A percentile compares a stretch with the other conserved stretches of the same genome.
These are phyloP conservation scores for Cavenderia fasciculata DNA, from an alignment of 78 protist genomes.

Conservation along the genomic window DNA sequence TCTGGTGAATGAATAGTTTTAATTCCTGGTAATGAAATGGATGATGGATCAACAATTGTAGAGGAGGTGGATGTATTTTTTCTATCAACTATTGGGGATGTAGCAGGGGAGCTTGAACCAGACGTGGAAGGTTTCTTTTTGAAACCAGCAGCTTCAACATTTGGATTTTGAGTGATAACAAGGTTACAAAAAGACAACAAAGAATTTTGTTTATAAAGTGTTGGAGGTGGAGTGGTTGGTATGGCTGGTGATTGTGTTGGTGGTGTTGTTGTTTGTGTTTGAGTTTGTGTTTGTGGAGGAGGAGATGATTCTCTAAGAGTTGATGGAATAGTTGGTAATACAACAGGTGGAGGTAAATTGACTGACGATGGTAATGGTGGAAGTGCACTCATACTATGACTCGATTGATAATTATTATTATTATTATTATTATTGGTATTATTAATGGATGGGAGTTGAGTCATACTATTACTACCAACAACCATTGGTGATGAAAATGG, in stretches of 20 bases:
- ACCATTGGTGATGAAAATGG: neutral
- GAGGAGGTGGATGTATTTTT: neutral
- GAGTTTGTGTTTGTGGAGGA: neutral
- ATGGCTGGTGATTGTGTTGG: neutral
- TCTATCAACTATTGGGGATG: neutral
- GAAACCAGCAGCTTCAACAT: conserved; percentile 16
- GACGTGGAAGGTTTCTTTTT: neutral
- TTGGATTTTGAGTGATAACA: conserved; percentile 13
- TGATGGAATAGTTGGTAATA: neutral
- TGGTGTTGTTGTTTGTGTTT: neutral
- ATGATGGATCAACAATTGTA: neutral
- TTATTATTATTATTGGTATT: neutral
- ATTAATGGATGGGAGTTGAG: neutral
- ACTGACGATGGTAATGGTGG: neutral
- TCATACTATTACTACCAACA: neutral
- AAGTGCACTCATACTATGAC: neutral
- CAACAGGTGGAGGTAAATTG: neutral
- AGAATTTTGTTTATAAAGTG: conserved; percentile 9
- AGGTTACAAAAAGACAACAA: conserved; percentile 53
- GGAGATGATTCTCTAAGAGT: neutral
- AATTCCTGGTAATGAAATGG: neutral
- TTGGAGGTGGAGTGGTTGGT: conserved; percentile 13
- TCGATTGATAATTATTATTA: neutral
- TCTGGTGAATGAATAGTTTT: conserved; percentile 2
- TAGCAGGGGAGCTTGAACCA: no score